These are phyloP conservation scores for Pachyrhizus erosus DNA, from an alignment of 306 rosid species.

Conservation along the genomic window DNA sequence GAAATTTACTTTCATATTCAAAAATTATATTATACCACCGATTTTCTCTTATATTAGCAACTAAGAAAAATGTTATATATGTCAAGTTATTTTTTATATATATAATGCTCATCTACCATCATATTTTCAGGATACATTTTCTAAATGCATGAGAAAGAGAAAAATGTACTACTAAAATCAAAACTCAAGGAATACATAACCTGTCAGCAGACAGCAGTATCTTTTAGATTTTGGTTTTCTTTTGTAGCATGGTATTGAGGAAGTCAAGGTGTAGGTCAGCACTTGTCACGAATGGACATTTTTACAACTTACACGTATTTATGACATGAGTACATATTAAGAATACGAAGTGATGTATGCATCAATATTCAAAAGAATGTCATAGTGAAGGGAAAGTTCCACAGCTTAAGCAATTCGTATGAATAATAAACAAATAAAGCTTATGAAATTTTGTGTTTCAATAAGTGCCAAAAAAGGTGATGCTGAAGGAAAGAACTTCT, in stretches of 20 bases:
- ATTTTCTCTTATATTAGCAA: too few relatives aligned
- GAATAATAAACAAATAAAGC: too few relatives aligned
- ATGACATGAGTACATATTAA: background rate
- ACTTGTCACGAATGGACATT: background rate
- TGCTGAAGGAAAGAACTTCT: background rate
- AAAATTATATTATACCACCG: too few relatives aligned
- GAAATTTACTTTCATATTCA: background rate
- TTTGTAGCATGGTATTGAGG: too few relatives aligned
- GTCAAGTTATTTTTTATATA: too few relatives aligned
- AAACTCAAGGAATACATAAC: too few relatives aligned
- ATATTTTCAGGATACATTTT: too few relatives aligned
- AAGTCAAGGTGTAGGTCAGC: too few relatives aligned
- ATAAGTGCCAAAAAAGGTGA: background rate
- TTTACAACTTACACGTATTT: background rate
- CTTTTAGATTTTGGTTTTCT: too few relatives aligned
- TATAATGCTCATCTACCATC: background rate
- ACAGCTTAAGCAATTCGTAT: background rate
- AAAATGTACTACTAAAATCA: background rate
- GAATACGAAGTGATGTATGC: background rate
- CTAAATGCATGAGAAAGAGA: background rate
- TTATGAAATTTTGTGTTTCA: background rate
- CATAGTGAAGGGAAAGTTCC: background rate
- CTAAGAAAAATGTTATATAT: too few relatives aligned
- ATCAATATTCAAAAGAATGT: background rate
- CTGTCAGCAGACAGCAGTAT: background rate